Evolutionary conservation across 371 early-diverging fungal genomes (phyloP), one percentile per base, ranked within the genome.

Genomic region (Cokeromyces recurvatus): DNA sequence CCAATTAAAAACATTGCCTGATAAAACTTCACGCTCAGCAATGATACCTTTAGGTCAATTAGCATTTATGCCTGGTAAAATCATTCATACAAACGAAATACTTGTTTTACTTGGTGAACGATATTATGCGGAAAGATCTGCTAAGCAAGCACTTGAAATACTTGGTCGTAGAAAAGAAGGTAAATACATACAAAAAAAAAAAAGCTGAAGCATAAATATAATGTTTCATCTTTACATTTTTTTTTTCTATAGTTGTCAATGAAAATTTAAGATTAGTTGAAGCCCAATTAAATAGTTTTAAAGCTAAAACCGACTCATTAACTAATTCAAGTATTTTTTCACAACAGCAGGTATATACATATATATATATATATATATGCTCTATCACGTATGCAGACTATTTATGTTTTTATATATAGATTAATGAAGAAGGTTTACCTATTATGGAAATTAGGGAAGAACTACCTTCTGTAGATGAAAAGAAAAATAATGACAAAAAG

Each of bases 21-120:
- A 71, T 10, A 72, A 76, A 32, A 74, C 73, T 8, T 53, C 73
- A 17, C 62, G 77, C 44, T 42, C 57, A 12, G 75, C 79, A 24
- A 83, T 85, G 81, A 81, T 93, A 0, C 92, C 91, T 1, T 51
- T 91, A 9, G 92, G 94, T 0, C 81, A 79, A 32, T 48, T 91
- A 23, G 96, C 96, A 0, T 94, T 93, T 62, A 87, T 92, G 79
- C 90, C 90, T 4, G 96, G 94, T 29, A 78, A 85, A 44, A 44
- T 95, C 6, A 66, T 92, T 23, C 89, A 91, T 53, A 94, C 96
- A 6, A 92, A 94, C 55, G 94, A 94, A 61, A 78, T 95, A 10
- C 59, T 85, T 19, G 91, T 90, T 0, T 59, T 86, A 21, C 74
- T 95, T 38, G 96, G 96, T 20, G 94, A 89, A 43, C 88, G 92